phyloP scores from a whole-genome alignment of 345 rosid species.

The Streptanthus diversifolius region DNA sequence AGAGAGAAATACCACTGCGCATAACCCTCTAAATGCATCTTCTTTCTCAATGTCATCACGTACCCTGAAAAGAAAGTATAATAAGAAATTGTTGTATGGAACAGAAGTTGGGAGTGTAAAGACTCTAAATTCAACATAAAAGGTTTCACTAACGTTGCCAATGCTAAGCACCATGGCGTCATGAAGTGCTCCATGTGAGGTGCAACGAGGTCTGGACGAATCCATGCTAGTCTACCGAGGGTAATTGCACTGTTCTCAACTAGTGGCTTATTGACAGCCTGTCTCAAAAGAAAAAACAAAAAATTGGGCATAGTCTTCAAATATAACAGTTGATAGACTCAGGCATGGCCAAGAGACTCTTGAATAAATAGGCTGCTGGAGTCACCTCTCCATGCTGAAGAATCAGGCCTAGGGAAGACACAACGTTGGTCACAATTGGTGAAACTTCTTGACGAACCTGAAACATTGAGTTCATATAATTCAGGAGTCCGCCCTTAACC shows the following conservation, averaged over 20 bases:
- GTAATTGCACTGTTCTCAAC: conserved; percentile 97
- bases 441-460: conserved; percentile 94
- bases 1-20: conserved; percentile 70
- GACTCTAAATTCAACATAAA: neutral
- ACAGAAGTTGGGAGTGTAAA: neutral
- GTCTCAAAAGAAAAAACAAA: conserved; percentile 22
- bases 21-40: conserved; percentile 94
- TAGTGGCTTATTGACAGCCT: conserved; percentile 84
- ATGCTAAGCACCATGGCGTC: conserved; percentile 91
- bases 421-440: conserved; percentile 69
- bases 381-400: conserved; percentile 80
- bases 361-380: neutral
- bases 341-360: neutral
- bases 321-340: conserved; percentile 3
- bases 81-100: neutral
- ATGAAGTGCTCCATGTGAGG: conserved; percentile 99
- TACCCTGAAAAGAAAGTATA: conserved; percentile 51
- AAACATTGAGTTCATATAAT: conserved; percentile 21
- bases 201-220: conserved; percentile 91
- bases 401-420: conserved; percentile 65
- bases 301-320: neutral
- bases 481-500: conserved; percentile 15
- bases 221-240: conserved; percentile 97
- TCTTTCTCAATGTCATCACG: conserved; percentile 98
- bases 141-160: conserved; percentile 65